phyloP scores from a whole-genome alignment of 352 stramenopile species.

The Pythium monospermum region DNA sequence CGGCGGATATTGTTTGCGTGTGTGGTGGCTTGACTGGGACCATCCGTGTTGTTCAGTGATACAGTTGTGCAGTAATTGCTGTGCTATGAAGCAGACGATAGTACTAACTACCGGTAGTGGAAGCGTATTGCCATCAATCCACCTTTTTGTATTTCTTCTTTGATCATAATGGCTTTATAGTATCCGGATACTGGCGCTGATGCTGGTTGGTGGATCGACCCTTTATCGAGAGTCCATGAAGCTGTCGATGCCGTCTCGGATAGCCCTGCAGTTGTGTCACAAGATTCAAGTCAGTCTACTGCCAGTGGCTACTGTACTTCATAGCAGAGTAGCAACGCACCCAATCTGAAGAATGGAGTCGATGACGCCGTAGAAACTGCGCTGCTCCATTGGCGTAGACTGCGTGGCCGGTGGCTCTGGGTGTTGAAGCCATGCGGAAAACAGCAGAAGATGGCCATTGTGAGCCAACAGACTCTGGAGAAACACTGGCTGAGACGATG shows the following conservation, averaged over 20 bases:
- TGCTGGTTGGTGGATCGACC: too few species aligned
- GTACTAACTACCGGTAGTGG: too few species aligned
- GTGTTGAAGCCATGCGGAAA: slow-evolving; percentile 71
- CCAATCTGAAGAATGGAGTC: slow-evolving; percentile 74
- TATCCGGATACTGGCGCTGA: too few species aligned
- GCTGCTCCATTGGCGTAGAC: slow-evolving; percentile 54
- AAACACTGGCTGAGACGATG: slow-evolving; percentile 17
- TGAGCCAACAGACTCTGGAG: slow-evolving; percentile 35
- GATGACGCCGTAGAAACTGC: slow-evolving; percentile 64
- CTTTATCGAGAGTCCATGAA: slow-evolving; percentile 59
- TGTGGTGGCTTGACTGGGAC: neutral
- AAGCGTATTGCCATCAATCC: too few species aligned
- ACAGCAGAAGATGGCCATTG: slow-evolving; percentile 60
- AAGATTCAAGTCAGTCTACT: neutral
- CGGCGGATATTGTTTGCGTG: neutral
- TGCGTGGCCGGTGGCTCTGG: slow-evolving; percentile 68
- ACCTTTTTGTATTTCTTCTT: too few species aligned
- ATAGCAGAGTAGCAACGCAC: slow-evolving; percentile 21
- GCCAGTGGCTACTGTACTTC: neutral
- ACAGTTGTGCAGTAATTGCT: too few species aligned
- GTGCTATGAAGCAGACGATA: too few species aligned
- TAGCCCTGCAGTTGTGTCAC: slow-evolving; percentile 26
- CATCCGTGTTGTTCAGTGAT: too few species aligned
- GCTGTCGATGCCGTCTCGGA: slow-evolving; percentile 55
- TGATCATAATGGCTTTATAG: too few species aligned